Base-by-base conservation (phyloP, 495 filamentous ascomycete genomes). In the Penicillium tannophilum region DNA sequence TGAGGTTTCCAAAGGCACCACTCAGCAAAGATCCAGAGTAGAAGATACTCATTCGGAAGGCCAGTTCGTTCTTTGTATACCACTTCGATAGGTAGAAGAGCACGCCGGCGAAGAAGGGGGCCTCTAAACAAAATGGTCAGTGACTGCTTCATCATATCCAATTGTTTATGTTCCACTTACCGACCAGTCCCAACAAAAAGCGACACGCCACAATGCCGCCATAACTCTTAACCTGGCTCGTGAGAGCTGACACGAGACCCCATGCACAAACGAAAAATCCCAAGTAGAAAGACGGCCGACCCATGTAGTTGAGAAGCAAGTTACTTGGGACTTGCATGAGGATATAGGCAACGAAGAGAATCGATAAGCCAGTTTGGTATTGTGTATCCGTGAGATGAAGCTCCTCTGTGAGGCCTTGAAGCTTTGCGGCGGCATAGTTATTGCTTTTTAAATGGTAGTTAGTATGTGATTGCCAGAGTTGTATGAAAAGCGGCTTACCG, bases 1-100 rank as follows among this genome's bases (percentile, higher is more conserved):
- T 77, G 20, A 89, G 70, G 11, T 85, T 85, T 9, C 85, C 85
- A 67, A 89, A 89, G 3, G 86, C 86, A 16, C 86, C 86, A 59
- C 75, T 79, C 11, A 88, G 67, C 16, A 86, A 75, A 6, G 86
- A 86, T 17, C 83, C 85, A 49, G 83, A 86, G 71, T 88, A 88
- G 70, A 89, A 89, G 49, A 87, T 79, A 59, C 80, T 82, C 69
- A 83, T 87, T 26, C 84, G 79, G 30, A 84, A 70, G 12, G 77
- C 79, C 36, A 86, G 62, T 66, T 87, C 84, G 52, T 77, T 76
- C 56, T 76, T 77, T 1, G 84, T 86, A 59, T 86, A 87, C 83
- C 82, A 86, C 53, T 80, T 80, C 7, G 81, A 84, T 1, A 86
- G 75, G 55, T 82, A 85, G 62, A 83, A 85, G 8, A 85, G 70